Evolutionary conservation across 2,329 filamentous ascomycete species (phyloP).

Genomic region (Fusarium scirpi): DNA sequence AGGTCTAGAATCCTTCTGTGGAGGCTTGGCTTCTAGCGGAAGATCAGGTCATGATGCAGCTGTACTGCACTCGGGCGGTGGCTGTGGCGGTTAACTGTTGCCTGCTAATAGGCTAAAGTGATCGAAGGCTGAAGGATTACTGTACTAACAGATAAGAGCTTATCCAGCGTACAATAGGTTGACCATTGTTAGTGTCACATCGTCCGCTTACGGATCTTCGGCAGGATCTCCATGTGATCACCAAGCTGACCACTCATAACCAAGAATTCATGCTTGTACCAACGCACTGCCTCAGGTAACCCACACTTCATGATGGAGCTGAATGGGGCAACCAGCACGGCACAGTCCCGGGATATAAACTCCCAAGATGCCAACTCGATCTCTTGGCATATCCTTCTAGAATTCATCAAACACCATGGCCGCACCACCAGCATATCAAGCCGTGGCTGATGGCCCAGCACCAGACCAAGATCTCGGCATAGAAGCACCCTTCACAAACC

Average conservation of each 20-base stretch:
- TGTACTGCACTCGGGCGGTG: neutral
- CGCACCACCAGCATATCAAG: slow-evolving; percentile 32
- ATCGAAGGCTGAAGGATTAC: rapidly evolving
- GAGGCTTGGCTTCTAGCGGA: neutral
- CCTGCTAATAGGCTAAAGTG: neutral
- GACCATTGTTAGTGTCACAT: neutral
- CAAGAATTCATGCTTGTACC: neutral
- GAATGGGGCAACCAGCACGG: neutral
- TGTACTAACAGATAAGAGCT: neutral
- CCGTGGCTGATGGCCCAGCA: neutral
- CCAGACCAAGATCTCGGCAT: slow-evolving; percentile 18
- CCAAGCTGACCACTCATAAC: neutral
- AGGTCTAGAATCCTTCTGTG: neutral
- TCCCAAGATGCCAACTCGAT: neutral
- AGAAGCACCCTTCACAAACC: slow-evolving; percentile 25
- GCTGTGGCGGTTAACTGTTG: neutral
- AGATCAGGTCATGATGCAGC: neutral
- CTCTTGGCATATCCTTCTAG: neutral
- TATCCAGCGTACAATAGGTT: rapidly evolving
- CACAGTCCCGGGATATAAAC: slow-evolving; percentile 22
- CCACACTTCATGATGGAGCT: neutral
- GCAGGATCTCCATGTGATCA: slow-evolving; percentile 15
- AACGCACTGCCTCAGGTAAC: slow-evolving; percentile 19
- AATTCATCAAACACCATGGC: slow-evolving; percentile 3
- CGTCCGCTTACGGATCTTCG: slow-evolving; percentile 16